Evolutionary conservation across 495 filamentous ascomycete species (phyloP).

Genomic region (Tuber magnatum): DNA sequence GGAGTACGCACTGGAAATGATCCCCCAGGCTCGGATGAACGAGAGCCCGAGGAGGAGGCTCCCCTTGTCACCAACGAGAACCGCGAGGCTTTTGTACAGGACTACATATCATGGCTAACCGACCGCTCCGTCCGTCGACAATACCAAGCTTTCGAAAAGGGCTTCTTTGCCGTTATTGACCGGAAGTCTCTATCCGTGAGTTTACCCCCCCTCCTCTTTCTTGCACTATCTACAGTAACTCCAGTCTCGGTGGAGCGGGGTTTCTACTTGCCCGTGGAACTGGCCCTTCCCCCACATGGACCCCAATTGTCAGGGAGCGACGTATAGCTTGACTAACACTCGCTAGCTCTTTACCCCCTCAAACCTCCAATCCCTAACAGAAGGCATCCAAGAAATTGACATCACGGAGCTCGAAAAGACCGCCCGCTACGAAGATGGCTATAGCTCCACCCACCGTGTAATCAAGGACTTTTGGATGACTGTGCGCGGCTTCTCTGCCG

Average conservation of each 20-base stretch:
- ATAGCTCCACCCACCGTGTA: conserved; percentile 56
- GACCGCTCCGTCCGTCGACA: conserved; percentile 69
- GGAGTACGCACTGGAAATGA: background rate
- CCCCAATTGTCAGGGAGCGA: background rate
- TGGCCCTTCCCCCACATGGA: background rate
- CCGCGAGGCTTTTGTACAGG: conserved; percentile 67
- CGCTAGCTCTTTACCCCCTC: conserved; percentile 57
- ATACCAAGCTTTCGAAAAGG: conserved; percentile 68
- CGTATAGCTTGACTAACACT: background rate
- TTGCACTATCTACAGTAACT: background rate
- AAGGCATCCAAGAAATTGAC: conserved; percentile 71
- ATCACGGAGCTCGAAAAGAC: conserved; percentile 60
- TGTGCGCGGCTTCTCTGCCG: conserved; percentile 59
- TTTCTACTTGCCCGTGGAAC: background rate
- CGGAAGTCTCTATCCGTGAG: conserved; percentile 50
- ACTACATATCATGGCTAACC: conserved; percentile 82
- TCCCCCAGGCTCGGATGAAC: background rate
- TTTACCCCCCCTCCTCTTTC: background rate
- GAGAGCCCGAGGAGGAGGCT: conserved; percentile 45
- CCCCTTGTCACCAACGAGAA: conserved; percentile 67
- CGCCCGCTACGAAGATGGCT: conserved; percentile 71
- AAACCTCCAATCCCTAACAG: conserved; percentile 66
- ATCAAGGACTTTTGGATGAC: conserved; percentile 79
- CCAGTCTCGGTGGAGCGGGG: background rate
- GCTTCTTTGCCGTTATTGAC: conserved; percentile 73